These are phyloP conservation scores for Dipteronia sinensis DNA, from an alignment of 345 rosid species.

Conservation along the genomic window DNA sequence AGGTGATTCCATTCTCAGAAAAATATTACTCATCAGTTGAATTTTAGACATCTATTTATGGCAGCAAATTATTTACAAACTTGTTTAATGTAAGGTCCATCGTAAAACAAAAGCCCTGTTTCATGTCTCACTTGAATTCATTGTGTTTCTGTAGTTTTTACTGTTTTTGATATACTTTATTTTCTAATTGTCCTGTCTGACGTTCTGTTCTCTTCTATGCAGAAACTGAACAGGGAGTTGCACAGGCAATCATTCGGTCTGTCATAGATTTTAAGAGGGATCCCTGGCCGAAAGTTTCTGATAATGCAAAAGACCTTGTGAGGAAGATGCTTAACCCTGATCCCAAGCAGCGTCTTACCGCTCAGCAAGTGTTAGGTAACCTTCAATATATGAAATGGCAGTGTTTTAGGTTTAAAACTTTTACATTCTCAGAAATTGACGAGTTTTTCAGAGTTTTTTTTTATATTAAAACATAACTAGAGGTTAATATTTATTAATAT, in stretches of 20 bases:
- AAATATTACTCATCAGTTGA: not conserved
- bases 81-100: not conserved
- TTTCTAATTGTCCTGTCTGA: not conserved
- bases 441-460: not conserved
- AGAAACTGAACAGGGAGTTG: slow-evolving; percentile 99
- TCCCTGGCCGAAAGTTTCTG: slow-evolving; percentile 98
- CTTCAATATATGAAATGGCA: not conserved
- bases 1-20: not conserved
- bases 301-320: slow-evolving; percentile 84
- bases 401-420: slow-evolving; percentile 8
- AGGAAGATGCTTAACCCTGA: slow-evolving; percentile 96
- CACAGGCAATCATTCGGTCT: slow-evolving; percentile 88
- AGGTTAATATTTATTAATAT: not conserved
- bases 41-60: not conserved
- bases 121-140: not conserved
- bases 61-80: not conserved
- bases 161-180: not conserved
- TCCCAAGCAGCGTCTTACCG: slow-evolving; percentile 80
- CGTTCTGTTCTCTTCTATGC: slow-evolving; percentile 24
- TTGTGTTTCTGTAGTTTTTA: not conserved
- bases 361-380: slow-evolving; percentile 94
- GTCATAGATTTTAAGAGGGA: slow-evolving; percentile 84
- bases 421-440: not conserved
- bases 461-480: not conserved
- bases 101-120: not conserved